Evolutionary conservation across 768 basidiomycete genomes (phyloP).

Genomic region (Lentinus brumalis): DNA sequence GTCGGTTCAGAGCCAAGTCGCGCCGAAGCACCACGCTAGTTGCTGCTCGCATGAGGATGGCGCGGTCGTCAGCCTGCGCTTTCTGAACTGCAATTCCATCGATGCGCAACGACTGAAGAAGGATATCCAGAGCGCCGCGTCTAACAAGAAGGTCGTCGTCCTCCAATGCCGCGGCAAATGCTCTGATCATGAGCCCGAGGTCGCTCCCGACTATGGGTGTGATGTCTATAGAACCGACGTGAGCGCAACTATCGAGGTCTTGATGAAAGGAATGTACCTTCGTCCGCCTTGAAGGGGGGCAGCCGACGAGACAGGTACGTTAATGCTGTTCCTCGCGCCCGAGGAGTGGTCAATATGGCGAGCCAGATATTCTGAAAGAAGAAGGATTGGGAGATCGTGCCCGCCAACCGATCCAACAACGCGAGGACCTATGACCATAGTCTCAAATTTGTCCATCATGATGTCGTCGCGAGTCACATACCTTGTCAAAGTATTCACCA

Average conservation of each 20-base stretch:
- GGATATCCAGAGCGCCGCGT: constrained; percentile 80
- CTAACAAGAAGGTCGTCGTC: constrained; percentile 93
- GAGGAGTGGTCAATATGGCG: constrained; percentile 86
- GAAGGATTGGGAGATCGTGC: constrained; percentile 82
- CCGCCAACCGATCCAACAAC: constrained; percentile 80
- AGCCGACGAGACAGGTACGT: constrained; percentile 85
- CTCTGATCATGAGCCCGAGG: constrained; percentile 92
- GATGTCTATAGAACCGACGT: constrained; percentile 48
- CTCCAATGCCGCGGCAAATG: constrained; percentile 87
- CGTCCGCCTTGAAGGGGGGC: constrained; percentile 66
- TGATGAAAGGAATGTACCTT: constrained; percentile 49
- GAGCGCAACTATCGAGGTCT: not conserved
- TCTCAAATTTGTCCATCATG: not conserved
- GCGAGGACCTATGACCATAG: constrained; percentile 59
- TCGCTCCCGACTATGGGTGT: constrained; percentile 78
- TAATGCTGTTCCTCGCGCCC: constrained; percentile 81
- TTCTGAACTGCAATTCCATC: constrained; percentile 72
- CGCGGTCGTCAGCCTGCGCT: constrained; percentile 71
- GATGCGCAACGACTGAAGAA: constrained; percentile 73
- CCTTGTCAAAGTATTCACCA: constrained; percentile 95
- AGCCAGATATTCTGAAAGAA: constrained; percentile 97
- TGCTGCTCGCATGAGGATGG: constrained; percentile 85
- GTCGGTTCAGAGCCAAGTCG: constrained; percentile 89
- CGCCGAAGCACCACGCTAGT: constrained; percentile 87
- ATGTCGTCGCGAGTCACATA: constrained; percentile 23